Evolutionary conservation across 2,329 filamentous ascomycete species (phyloP), one percentile per base, ranked within the genome.

Genomic region (Elsinoe australis): DNA sequence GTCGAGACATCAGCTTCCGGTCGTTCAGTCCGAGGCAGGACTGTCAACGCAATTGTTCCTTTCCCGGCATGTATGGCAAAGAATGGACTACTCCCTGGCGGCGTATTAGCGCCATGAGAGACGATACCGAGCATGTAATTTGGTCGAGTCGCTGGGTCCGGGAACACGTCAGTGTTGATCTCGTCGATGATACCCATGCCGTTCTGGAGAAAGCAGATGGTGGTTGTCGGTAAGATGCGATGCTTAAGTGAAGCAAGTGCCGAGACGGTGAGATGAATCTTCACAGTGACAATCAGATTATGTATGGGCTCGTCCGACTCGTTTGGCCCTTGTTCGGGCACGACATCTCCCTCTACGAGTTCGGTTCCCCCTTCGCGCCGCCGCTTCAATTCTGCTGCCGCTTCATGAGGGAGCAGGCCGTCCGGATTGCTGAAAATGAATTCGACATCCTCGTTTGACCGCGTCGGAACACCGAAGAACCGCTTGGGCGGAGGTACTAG

Each of bases 141-240:
- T 2, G 92, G 92, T 19, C 85, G 75, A 0, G 68, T 71, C 1
- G 67, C 62, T 0, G 76, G 71, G 52, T 89, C 76, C 0, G 78
- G 74, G 56, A 95, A 95, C 21, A 94, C 64, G 8, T 74, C 64
- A 26, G 74, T 66, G 57, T 87, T 87, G 32, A 95, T 73, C 41
- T 81, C 75, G 41, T 96, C 88, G n/a, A 87, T 72, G 1, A 87
- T 70, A 0, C 92, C 90, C 64, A 96, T 78, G 1, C 89, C 87
- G 53, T 90, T 85, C 49, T 87, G 83, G 49, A 94, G 64, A 49
- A 94, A 76, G 51, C 85, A 79, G 5, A 95, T 75, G 0, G 86
- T 85, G 1, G 83, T 87, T 21, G 79, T 69, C 2, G 75, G 69
- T 34, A 76, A 73, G n/a, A 94, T 67, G 7, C 86, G 77, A 53